A percentile compares a stretch with the other conserved stretches of the same genome.
These are phyloP conservation scores for Colletotrichum lindemuthianum DNA, from an alignment of 2,329 filamentous ascomycete genomes.

Conservation along the genomic window DNA sequence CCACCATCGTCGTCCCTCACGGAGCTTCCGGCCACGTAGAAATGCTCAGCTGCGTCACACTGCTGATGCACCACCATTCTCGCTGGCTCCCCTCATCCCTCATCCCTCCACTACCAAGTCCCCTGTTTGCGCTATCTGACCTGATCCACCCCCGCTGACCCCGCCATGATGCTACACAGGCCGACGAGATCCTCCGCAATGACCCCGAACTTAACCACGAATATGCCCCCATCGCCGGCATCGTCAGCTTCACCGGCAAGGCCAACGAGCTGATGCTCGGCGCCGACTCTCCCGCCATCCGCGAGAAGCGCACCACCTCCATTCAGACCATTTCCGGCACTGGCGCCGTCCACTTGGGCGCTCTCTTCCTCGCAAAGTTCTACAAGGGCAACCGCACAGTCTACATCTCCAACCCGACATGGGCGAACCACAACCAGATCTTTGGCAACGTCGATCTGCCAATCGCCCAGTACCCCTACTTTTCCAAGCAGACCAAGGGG, in stretches of 20 bases:
- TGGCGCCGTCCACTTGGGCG: constrained; percentile 92
- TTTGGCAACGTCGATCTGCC: constrained; percentile 88
- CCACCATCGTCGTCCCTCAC: neutral
- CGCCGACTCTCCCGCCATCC: constrained; percentile 79
- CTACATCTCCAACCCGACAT: constrained; percentile 95
- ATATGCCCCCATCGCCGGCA: constrained; percentile 95
- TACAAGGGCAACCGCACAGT: constrained; percentile 79
- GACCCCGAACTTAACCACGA: constrained; percentile 96
- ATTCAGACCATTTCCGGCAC: constrained; percentile 98
- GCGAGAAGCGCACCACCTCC: constrained; percentile 82
- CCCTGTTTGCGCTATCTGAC: neutral
- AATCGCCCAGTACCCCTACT: constrained; percentile 91
- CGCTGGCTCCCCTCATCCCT: constrained; percentile 13
- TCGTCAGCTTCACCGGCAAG: constrained; percentile 85
- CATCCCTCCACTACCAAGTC: constrained; percentile 12
- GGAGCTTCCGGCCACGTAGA: constrained; percentile 10
- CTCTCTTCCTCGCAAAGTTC: constrained; percentile 93
- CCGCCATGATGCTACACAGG: constrained; percentile 62
- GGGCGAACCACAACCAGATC: constrained; percentile 99
- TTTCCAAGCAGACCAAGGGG: constrained; percentile 86
- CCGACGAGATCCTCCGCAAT: constrained; percentile 87
- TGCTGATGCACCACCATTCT: neutral
- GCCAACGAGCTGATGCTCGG: constrained; percentile 93
- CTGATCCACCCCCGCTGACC: constrained; percentile 31
- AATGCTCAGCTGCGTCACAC: constrained; percentile 29